Evolutionary conservation across 768 basidiomycete species (phyloP).

Genomic region (Lactarius evosmus): DNA sequence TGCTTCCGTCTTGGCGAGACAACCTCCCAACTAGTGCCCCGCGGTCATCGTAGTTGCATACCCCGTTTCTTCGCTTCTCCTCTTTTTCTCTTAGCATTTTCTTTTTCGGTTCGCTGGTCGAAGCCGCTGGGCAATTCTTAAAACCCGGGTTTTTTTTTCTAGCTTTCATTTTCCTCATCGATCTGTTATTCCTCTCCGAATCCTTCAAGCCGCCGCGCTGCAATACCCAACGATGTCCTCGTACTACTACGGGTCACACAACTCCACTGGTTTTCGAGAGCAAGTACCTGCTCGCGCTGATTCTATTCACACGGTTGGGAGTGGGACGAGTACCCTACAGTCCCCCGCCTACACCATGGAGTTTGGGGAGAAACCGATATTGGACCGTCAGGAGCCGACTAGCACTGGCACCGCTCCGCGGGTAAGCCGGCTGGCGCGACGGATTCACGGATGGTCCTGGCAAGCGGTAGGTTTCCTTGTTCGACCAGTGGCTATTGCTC

Average conservation of each 20-base stretch:
- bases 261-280: background rate
- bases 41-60: background rate
- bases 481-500: background rate
- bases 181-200: background rate
- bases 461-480: constrained; percentile 40
- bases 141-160: background rate
- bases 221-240: background rate
- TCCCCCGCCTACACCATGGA: background rate
- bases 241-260: background rate
- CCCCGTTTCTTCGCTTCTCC: background rate
- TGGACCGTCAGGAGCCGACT: background rate
- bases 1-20: background rate
- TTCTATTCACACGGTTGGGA: background rate
- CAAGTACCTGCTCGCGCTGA: background rate
- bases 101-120: constrained; percentile 12
- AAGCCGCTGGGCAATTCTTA: constrained; percentile 7
- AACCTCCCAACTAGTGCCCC: background rate
- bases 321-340: background rate
- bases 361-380: background rate
- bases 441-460: constrained; percentile 53
- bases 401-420: background rate
- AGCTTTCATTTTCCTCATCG: background rate
- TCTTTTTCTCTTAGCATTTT: background rate
- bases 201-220: background rate
- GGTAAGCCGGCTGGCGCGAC: constrained; percentile 38